Evolutionary conservation across 805 yeast genomes (phyloP).

Genomic region (Hanseniaspora guilliermondii): DNA sequence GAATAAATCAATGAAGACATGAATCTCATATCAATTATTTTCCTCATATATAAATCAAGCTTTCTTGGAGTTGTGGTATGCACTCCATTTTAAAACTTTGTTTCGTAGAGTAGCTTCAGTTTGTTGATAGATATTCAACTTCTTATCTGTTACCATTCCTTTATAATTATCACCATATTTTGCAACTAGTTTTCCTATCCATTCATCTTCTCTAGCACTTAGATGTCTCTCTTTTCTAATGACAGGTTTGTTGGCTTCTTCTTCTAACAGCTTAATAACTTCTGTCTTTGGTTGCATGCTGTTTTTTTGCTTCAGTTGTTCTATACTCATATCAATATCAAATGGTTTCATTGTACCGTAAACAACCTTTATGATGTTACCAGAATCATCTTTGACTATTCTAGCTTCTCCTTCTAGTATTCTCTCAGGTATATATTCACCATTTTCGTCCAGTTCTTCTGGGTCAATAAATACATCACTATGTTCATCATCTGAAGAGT

Average conservation of each 20-base stretch:
- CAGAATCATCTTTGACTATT: constrained; percentile 55
- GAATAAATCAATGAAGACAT: too few species aligned
- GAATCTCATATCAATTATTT: too few species aligned
- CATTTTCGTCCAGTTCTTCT: constrained; percentile 23
- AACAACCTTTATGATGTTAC: constrained; percentile 52
- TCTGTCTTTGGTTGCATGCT: constrained; percentile 31
- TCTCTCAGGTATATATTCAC: constrained; percentile 34
- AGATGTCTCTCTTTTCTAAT: constrained; percentile 41
- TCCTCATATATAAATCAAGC: not conserved
- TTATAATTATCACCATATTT: constrained; percentile 82
- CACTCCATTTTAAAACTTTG: constrained; percentile 61
- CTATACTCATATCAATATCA: constrained; percentile 27
- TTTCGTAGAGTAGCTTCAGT: constrained; percentile 71
- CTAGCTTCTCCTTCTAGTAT: constrained; percentile 73
- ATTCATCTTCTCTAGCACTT: constrained; percentile 60
- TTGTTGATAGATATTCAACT: constrained; percentile 71
- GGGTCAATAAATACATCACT: constrained; percentile 15
- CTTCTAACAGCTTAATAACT: constrained; percentile 61
- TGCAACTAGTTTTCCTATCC: constrained; percentile 51
- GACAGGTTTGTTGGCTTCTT: constrained; percentile 35
- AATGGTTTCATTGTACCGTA: constrained; percentile 50
- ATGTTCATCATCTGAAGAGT: constrained; percentile 16
- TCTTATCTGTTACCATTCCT: constrained; percentile 86
- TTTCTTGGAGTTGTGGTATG: constrained; percentile 20
- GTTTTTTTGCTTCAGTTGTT: constrained; percentile 21